Evolutionary conservation across 305 asterid genomes (phyloP).

Genomic region (Fraxinus albicans): DNA sequence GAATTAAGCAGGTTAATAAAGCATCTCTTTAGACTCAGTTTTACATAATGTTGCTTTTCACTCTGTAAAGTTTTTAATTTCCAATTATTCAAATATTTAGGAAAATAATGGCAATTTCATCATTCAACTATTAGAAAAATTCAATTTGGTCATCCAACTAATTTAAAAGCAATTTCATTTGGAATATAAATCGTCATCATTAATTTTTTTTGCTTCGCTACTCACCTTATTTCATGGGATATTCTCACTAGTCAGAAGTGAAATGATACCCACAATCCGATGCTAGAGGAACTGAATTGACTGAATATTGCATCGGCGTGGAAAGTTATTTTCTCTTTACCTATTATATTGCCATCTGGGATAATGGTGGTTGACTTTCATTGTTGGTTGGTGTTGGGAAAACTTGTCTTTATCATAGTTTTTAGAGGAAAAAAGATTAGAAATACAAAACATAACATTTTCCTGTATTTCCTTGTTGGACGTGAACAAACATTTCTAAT

Average conservation of each 20-base stretch:
- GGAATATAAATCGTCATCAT: constrained; percentile 9
- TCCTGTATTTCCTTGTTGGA: constrained; percentile 11
- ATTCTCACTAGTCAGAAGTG: not conserved
- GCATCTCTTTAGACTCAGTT: not conserved
- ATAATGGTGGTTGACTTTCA: not conserved
- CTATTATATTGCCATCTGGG: not conserved
- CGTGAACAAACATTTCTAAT: not conserved
- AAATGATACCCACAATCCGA: not conserved
- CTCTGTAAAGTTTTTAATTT: not conserved
- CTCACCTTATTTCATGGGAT: not conserved
- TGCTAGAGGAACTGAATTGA: not conserved
- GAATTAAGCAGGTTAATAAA: constrained; percentile 81
- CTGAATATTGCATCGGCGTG: not conserved
- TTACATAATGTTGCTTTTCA: constrained; percentile 1
- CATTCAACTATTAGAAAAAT: not conserved
- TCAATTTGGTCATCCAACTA: not conserved
- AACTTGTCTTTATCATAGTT: not conserved
- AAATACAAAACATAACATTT: not conserved
- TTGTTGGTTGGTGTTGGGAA: not conserved
- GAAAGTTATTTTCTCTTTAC: not conserved
- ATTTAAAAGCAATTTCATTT: not conserved
- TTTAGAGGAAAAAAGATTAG: not conserved
- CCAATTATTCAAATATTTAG: not conserved
- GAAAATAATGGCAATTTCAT: not conserved
- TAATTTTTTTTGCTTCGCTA: not conserved